These are phyloP conservation scores for Nitzschia inconspicua DNA, from an alignment of 108 stramenopile genomes.

Conservation along the genomic window DNA sequence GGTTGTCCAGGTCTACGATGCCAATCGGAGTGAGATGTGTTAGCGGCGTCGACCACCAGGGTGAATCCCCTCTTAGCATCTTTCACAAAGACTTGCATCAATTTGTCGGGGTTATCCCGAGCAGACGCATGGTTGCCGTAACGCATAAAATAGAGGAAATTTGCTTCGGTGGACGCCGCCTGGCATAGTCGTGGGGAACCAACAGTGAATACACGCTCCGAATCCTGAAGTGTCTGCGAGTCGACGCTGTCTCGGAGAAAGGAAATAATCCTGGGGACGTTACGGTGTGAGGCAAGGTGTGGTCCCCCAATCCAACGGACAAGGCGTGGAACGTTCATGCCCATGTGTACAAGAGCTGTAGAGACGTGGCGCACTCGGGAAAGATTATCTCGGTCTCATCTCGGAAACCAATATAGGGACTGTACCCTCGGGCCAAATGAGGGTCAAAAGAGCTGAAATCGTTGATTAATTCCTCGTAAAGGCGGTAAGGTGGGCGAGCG, in stretches of 20 bases:
- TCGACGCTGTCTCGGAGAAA: not conserved
- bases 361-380: not conserved
- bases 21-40: constrained; percentile 1
- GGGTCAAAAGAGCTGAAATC: not conserved
- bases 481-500: too few species aligned
- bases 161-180: not conserved
- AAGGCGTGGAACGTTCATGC: not conserved
- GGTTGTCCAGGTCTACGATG: not conserved
- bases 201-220: not conserved
- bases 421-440: too few species aligned
- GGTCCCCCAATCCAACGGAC: constrained; percentile 3
- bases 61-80: not conserved
- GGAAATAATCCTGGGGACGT: not conserved
- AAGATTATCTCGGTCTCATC: not conserved
- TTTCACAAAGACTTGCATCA: not conserved
- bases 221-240: not conserved
- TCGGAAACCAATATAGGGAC: too few species aligned
- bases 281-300: not conserved
- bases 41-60: constrained; percentile 1
- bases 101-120: not conserved
- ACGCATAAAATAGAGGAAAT: not conserved
- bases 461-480: too few species aligned
- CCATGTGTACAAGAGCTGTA: constrained; percentile 1
- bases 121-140: constrained; percentile 21
- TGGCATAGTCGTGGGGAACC: not conserved